Percentiles rank a stretch among this genome's conserved stretches.
phyloP scores from a whole-genome alignment of 169 alveolate species.

The Babesia bovis region DNA sequence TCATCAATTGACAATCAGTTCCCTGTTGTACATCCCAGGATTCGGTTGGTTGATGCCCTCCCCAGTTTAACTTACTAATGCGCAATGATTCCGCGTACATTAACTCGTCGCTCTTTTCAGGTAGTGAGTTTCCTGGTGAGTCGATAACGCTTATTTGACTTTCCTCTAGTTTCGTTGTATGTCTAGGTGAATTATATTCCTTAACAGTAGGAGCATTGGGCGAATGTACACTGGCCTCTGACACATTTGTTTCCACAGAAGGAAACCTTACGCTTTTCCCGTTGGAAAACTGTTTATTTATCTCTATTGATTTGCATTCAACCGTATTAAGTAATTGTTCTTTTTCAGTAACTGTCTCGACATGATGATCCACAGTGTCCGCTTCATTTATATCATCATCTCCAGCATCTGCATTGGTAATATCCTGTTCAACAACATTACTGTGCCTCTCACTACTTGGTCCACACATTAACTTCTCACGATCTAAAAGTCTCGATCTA shows the following conservation, averaged over 20 bases:
- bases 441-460: neutral
- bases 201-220: neutral
- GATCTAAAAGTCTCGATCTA: neutral
- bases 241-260: neutral
- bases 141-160: too few relatives aligned
- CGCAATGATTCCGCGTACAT: conserved; percentile 4
- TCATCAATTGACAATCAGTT: neutral
- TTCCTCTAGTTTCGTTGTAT: neutral
- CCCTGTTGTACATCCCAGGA: too few relatives aligned
- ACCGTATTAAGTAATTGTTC: neutral
- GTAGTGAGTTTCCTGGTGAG: too few relatives aligned
- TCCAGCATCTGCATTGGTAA: neutral
- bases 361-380: neutral
- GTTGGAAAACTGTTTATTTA: neutral
- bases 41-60: too few relatives aligned
- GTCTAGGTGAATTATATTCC: neutral
- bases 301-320: neutral
- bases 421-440: neutral
- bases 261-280: neutral
- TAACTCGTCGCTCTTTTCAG: neutral
- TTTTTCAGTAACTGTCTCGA: neutral
- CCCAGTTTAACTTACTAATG: neutral
- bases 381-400: neutral
- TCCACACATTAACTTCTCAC: neutral
- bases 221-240: neutral